Evolutionary conservation across 1,284 basidiomycete species (phyloP), one percentile per base, ranked within the genome.

Genomic region (Sanguinoderma infundibulare): DNA sequence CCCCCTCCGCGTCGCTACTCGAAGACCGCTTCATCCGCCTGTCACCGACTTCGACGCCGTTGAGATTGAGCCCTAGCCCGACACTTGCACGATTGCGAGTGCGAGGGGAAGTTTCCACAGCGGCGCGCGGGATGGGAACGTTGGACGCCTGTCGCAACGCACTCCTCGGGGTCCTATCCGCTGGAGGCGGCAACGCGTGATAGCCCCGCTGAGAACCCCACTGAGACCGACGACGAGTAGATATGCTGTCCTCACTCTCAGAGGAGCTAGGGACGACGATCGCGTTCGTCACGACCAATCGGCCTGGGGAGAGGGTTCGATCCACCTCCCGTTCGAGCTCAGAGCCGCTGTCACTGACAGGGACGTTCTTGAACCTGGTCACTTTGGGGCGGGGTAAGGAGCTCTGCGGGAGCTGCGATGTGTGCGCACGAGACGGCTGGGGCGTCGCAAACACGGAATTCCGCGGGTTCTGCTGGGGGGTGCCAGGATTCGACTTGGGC

Each of bases 271-370:
- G 72, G 3, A 79, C 70, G 26, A 83, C 77, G 28, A 79, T 78
- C 0, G 81, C 81, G 61, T 87, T 87, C 3, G 84, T 77, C 4
- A 89, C 82, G 4, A 82, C 79, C 3, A 88, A 73, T 42, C 78
- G 47, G 77, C 38, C 83, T 72, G 56, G 73, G 68, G 55, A 79
- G 69, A 66, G 74, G 5, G 59, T 58, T 6, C 62, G 68, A 9
- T 68, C 69, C 20, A 72, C 68, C 4, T 67, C 65, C 8, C 70
- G 63, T 49, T 74, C 73, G 2, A 74, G 61, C 40, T 75, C 74
- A 2, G 72, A 72, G 9, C 67, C 71, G 55, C 73, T 75, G 44
- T 74, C 71, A n/a, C 50, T 65, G 9, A 59, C 44, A 15, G 52
- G 26, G 0, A 34, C 20, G 15, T 52, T 44, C 34, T 51, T 47